Evolutionary conservation across 208 protist species (phyloP), one percentile per base, ranked within the genome.

Genomic region (Crithidia acanthocephali): DNA sequence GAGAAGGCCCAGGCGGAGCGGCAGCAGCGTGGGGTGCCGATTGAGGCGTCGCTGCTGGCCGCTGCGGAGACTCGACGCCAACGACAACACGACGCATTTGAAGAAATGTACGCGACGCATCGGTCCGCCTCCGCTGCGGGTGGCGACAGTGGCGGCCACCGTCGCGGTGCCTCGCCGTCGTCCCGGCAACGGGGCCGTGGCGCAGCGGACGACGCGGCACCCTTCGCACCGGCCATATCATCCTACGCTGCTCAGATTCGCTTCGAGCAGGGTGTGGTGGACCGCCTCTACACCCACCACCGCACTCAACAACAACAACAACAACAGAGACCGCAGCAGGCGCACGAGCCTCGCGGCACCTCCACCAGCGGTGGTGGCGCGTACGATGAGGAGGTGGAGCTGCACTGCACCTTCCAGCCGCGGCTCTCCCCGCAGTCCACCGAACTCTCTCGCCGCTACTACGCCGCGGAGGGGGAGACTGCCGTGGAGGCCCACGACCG

Each of bases 341-440:
- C 9, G 9, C 3, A n/a, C 4, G 16, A 15, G 9, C 13, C 3
- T n/a, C 9, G 44, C 16, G 18, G 18, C 44, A 48, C 44, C 18
- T 48, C 44, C 18, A 13, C 9, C 9, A 48, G 44, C 28, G 7
- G 10, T 45, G 45, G 62, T 37, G 16, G 33, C 23, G 44, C 72
- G 2, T 90, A 72, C 52, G 85, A 85, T 53, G 78, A 78, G 55
- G 79, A 62, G 27, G 67, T 65, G 25, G 64, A 58, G 16, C 69
- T 73, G 25, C 44, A 79, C 68, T 90, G 84, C 68, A 91, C 86
- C 61, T 92, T 92, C 78, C 73, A 63, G 0, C 86, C 89, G 4
- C 58, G 57, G 18, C 72, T 91, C 1, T 79, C 79, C 7, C 56
- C 74, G n/a, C 73, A 74, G 22, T 92, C 84, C 11, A 25, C 53